Conservation (phyloP, 495 filamentous ascomycete species). For the Durotheca rogersii region DNA sequence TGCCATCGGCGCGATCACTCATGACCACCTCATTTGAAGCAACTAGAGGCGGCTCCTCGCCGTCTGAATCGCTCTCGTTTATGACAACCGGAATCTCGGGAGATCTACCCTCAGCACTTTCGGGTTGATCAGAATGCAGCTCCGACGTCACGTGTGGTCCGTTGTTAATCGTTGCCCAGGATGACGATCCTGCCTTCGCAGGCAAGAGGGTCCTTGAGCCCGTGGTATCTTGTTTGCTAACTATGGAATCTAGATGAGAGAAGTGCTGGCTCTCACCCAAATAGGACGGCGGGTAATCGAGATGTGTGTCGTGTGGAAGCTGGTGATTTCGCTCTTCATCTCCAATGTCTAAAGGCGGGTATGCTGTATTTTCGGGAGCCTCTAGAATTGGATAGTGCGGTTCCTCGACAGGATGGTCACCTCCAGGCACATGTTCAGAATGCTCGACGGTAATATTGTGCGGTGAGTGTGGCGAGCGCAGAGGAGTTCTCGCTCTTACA, state of each 20-base stretch:
- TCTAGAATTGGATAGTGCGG: slow-evolving; percentile 9
- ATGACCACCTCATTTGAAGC: slow-evolving; percentile 23
- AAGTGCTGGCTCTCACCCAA: slow-evolving; percentile 8
- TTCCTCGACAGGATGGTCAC: slow-evolving; percentile 2
- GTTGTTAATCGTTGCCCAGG: slow-evolving; percentile 29
- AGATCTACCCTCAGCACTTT: slow-evolving; percentile 24
- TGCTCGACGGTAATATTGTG: slow-evolving; percentile 31
- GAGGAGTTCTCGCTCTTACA: slow-evolving; percentile 2
- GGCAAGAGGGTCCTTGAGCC: not conserved
- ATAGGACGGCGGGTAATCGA: slow-evolving; percentile 21
- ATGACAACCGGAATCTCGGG: slow-evolving; percentile 30
- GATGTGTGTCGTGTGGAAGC: not conserved
- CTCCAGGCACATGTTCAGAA: slow-evolving; percentile 1
- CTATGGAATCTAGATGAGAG: slow-evolving; percentile 13
- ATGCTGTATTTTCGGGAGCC: slow-evolving; percentile 6
- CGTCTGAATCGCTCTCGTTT: slow-evolving; percentile 30
- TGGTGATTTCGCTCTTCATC: slow-evolving; percentile 8
- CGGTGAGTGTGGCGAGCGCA: slow-evolving; percentile 25
- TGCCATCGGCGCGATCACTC: slow-evolving; percentile 21
- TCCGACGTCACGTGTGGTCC: slow-evolving; percentile 8
- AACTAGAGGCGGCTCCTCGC: slow-evolving; percentile 15
- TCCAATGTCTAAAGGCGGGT: slow-evolving; percentile 22
- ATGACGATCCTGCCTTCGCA: slow-evolving; percentile 4
- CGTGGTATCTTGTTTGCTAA: slow-evolving; percentile 8
- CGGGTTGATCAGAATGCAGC: slow-evolving; percentile 14